Base-by-base conservation (phyloP, 75 land plant genomes). In the Pinus tabuliformis region DNA sequence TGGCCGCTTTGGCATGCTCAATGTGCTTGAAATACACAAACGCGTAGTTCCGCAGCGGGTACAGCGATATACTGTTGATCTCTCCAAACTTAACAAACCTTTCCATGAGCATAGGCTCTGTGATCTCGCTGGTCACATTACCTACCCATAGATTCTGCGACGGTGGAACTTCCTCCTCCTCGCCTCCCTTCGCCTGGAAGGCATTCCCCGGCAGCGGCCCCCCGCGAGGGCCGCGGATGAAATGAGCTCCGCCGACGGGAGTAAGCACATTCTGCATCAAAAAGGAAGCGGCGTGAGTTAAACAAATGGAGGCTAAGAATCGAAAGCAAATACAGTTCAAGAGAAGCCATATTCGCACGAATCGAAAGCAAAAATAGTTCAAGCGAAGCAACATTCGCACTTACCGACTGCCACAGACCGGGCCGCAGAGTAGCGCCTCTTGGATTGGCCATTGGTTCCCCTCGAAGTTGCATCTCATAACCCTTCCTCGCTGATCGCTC, bases 121-220 rank as follows among this genome's bases (percentile, higher is more conserved):
- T 72, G 14, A 77, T 75, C 30, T 90, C 89, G 30, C 76, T 37
- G 20, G 92, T 36, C n/a, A 93, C 68, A 76, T 91, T 87, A 3
- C 99, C 99, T 11, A 96, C 89, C 94, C 94, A 96, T 16, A 96
- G 83, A 39, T 78, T 87, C 81, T 74, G 77, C 17, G 98, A 85
- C 11, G 89, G 87, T n/a, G 80, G 63, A 20, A 80, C 73, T 33
- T 77, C 77, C 1, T 82, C 84, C 54, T 76, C 80, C 75, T 33
- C 57, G 54, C 54, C 54, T 49, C 37, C 26, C 60, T n/a, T 56
- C 59, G 66, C 61, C 24, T 64, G 42, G 68, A 36, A 42, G 42
- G 68, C 68, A 20, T 18, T 64, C 39, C 17, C 18, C 5, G 20
- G n/a, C 42, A 20, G 39, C 9, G 68, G 37, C 8, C 7, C 42